Percentiles rank a stretch among this genome's conserved stretches.
Conservation (phyloP, 495 filamentous ascomycete genomes). For the Halenospora varia region DNA sequence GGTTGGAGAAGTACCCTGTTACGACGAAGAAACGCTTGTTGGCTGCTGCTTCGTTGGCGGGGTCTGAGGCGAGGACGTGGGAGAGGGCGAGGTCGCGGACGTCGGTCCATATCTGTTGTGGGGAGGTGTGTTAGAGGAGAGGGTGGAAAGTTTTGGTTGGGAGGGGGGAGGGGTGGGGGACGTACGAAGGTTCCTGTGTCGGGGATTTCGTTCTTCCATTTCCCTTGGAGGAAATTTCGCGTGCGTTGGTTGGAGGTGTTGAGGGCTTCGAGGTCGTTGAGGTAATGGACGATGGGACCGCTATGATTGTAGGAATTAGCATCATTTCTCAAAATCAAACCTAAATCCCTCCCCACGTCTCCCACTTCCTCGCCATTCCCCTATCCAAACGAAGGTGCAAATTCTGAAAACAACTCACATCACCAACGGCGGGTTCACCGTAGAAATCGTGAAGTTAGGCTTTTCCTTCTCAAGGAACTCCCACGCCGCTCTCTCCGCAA, state of each 20-base stretch:
- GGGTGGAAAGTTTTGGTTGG: conserved; percentile 60
- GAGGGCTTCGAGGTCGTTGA: conserved; percentile 58
- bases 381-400: neutral
- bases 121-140: conserved; percentile 48
- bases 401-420: conserved; percentile 54
- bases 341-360: no score
- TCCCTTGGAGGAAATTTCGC: conserved; percentile 43
- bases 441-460: conserved; percentile 70
- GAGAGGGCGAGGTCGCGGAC: conserved; percentile 67
- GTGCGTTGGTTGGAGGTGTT: conserved; percentile 66
- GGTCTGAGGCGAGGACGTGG: conserved; percentile 65
- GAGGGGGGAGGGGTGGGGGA: conserved; percentile 57
- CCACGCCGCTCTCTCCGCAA: conserved; percentile 70
- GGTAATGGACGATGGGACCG: conserved; percentile 58
- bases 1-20: conserved; percentile 58
- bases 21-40: conserved; percentile 67
- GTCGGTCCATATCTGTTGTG: conserved; percentile 62
- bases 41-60: conserved; percentile 61
- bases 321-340: no score
- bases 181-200: conserved; percentile 53
- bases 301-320: no score
- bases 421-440: conserved; percentile 62
- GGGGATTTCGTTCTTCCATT: conserved; percentile 58
- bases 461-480: conserved; percentile 74
- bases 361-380: no score